Percentiles rank a stretch among this genome's conserved stretches.
Conservation (phyloP, 345 rosid species). For the Nasturtium officinale region DNA sequence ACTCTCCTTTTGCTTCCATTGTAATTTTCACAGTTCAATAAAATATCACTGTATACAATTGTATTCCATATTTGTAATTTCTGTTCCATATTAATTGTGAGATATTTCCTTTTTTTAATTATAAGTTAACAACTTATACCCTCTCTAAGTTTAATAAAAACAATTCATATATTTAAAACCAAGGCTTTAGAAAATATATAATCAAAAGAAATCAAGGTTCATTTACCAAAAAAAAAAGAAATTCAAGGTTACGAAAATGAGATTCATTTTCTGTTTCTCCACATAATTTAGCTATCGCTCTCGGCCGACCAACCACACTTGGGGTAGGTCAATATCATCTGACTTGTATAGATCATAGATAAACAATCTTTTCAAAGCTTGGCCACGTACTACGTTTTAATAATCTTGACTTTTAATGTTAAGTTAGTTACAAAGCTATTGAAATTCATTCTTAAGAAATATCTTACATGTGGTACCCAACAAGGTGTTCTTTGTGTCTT, state of each 20-base stretch:
- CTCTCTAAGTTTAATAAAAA: background rate
- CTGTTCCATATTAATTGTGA: too few species aligned
- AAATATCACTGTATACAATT: background rate
- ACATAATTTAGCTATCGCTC: background rate
- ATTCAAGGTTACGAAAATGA: background rate
- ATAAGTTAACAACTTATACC: too few species aligned
- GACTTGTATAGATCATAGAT: background rate
- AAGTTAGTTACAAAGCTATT: constrained; percentile 4
- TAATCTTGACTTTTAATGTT: background rate
- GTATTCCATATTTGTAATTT: background rate
- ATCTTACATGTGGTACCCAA: background rate
- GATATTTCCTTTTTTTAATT: background rate
- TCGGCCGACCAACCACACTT: constrained; percentile 20
- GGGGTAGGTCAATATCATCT: background rate
- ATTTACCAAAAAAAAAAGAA: too few species aligned
- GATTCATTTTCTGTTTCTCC: background rate
- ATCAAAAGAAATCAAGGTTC: too few species aligned
- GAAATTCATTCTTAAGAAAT: background rate
- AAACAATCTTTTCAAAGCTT: background rate
- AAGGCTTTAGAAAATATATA: background rate
- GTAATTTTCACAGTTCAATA: background rate
- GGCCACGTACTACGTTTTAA: background rate
- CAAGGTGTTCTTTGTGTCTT: background rate
- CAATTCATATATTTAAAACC: background rate
- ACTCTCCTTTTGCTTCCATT: background rate